Evolutionary conservation across 2,329 filamentous ascomycete genomes (phyloP).

Genomic region (Periconia digitata): DNA sequence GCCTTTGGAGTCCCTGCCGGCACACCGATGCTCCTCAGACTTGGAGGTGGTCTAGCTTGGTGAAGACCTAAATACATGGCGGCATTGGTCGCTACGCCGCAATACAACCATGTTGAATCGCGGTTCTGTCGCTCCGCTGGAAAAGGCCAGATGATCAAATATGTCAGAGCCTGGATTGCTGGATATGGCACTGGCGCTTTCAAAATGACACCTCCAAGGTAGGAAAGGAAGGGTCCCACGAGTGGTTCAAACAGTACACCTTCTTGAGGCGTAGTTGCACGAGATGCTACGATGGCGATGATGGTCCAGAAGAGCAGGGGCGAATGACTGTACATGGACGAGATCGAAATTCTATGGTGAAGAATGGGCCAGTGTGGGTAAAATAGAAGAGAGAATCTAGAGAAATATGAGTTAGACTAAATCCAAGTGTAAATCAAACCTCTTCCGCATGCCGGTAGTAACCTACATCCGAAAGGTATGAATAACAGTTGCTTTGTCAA

Average conservation of each 20-base stretch:
- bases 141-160: constrained; percentile 22
- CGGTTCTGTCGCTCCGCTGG: constrained; percentile 11
- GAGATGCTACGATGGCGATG: constrained; percentile 14
- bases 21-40: constrained; percentile 18
- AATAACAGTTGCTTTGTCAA: constrained; percentile 14
- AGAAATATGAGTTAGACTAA: too few relatives aligned
- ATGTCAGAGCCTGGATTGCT: constrained; percentile 21
- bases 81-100: constrained; percentile 22
- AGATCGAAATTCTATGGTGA: constrained; percentile 16
- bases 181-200: constrained; percentile 20
- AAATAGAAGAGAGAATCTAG: constrained; percentile 18
- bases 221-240: constrained; percentile 8
- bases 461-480: constrained; percentile 23
- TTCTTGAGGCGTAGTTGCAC: constrained; percentile 9
- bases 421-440: too few relatives aligned
- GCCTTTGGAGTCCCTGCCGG: constrained; percentile 13
- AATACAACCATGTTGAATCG: constrained; percentile 27
- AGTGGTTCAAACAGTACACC: constrained; percentile 7
- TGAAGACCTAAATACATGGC: constrained; percentile 25
- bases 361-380: constrained; percentile 26
- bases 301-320: constrained; percentile 27
- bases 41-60: constrained; percentile 14
- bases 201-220: constrained; percentile 14
- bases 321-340: constrained; percentile 13
- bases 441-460: too few relatives aligned